Base-by-base conservation (phyloP, 352 stramenopile genomes). In the Phytophthora megakarya region DNA sequence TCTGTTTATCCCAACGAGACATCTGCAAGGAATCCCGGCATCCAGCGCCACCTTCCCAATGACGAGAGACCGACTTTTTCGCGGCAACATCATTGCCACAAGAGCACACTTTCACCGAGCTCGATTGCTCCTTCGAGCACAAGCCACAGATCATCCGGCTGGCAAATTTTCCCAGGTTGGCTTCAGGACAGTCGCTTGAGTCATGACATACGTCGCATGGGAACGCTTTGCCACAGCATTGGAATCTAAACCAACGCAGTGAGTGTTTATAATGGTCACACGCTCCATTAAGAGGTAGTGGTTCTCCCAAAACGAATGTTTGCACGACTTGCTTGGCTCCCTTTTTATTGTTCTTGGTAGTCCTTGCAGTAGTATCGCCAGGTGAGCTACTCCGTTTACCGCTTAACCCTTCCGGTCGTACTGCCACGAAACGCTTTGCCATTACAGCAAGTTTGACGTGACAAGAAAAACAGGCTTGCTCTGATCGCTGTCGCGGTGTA, bases 191-290 rank as follows among this genome's bases (percentile, higher is more conserved):
- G 33, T 91, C 75, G 50, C 81, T 92, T 15, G 72, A 71, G 48
- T 90, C 81, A 56, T 95, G 86, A 48, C 86, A 95, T 19, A 93
- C 83, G 57, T 95, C 86, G 45, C 86, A 95, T 0, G 84, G 78
- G 50, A 92, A 92, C 11, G 77, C 75, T 52, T 92, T 93, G 19
- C 85, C 85, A 40, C 86, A 95, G 70, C 86, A 95, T 53, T 93
- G 86, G 63, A 95, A 95, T 19, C 84, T 78, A 64, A 95, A 92
- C 86, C 86, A 95, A 5, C 86, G 84, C 15, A 79, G 61, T 38
- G 86, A 95, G 54, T 92, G 80, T 46, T 82, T 83, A 59, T 93
- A 95, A 66, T 95, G 86, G 15, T 89, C 76, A 26, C 86, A 95
- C 30, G 55, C 68, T 46, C 86, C 86, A 38, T 90, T 87, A 44